Evolutionary conservation across 2,329 filamentous ascomycete genomes (phyloP).

Genomic region (Aspergillus piperis): DNA sequence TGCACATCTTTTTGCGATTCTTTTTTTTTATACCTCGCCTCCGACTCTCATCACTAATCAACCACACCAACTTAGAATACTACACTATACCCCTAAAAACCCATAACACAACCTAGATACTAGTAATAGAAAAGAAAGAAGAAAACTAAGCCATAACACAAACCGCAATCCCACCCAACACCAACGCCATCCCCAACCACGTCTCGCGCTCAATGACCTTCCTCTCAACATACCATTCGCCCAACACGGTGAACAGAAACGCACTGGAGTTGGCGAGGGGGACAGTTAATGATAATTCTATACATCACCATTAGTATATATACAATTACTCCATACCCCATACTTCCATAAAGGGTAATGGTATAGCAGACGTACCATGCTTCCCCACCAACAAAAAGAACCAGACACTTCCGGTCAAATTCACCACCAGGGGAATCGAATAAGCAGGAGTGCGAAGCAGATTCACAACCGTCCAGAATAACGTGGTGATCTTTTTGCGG

Average conservation of each 20-base stretch:
- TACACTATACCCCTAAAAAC: not conserved
- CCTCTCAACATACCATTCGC: slow-evolving; percentile 91
- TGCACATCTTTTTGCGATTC: slow-evolving; percentile 30
- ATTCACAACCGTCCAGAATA: slow-evolving; percentile 75
- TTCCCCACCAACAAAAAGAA: slow-evolving; percentile 93
- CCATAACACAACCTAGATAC: no score
- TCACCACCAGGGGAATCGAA: slow-evolving; percentile 79
- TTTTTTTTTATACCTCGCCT: not conserved
- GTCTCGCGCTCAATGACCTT: slow-evolving; percentile 89
- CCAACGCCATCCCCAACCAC: slow-evolving; percentile 77
- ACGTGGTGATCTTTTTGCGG: slow-evolving; percentile 62
- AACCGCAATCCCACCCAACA: slow-evolving; percentile 75
- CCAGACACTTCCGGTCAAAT: slow-evolving; percentile 92
- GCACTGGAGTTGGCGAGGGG: slow-evolving; percentile 93
- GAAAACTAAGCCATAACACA: slow-evolving; percentile 68
- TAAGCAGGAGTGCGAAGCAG: slow-evolving; percentile 80
- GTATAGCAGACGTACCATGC: slow-evolving; percentile 61
- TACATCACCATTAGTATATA: no score
- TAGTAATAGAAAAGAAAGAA: not conserved
- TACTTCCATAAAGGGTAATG: no score
- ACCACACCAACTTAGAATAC: not conserved
- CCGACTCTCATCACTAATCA: no score
- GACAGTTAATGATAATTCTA: slow-evolving; percentile 88
- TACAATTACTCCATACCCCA: no score
- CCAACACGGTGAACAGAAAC: slow-evolving; percentile 92